Evolutionary conservation across 148 eudicot species (phyloP), one percentile per base, ranked within the genome.

Genomic region (Polygonum maritimum): DNA sequence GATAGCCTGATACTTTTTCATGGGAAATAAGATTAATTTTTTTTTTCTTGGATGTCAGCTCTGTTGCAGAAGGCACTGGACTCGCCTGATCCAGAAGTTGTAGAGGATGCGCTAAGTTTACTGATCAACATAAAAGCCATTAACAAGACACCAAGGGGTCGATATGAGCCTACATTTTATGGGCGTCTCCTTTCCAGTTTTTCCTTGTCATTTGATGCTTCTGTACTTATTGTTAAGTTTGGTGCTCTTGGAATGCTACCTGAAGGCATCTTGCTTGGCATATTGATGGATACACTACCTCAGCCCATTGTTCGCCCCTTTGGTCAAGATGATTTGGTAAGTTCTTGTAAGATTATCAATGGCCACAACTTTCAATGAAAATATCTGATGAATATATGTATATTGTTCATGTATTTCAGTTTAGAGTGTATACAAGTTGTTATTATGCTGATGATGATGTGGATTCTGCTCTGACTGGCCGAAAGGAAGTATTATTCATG

Each of bases 261-360:
- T 48, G 98, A 94, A 85, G 98, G 98, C 71, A 92, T 94, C 82
- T 62, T 94, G 54, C 87, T 94, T 75, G 98, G 98, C 79, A 80
- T 89, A 57, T 72, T 92, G 81, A 90, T 94, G 98, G 98, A 94
- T 79, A 84, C 83, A 41, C 97, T 88, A 74, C 97, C 98, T 77
- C 85, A 79, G 31, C 97, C 98, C 47, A 92, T 94, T 78, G 76
- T 90, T 52, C 96, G 91, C 38, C 98, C 96, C 74, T 94, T 94
- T 73, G 98, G 96, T 13, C 82, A 85, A 80, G 96, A 87, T 6
- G 52, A 7, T 76, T 83, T 89, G 98, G 98, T 93, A 84, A 31
- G 49, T 14, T 36, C 15, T 2, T 1, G 38, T 62, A 62, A 9
- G 35, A 62, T 14, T 62, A 31, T 26, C n/a, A 16, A 11, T 62